These are phyloP conservation scores for Inonotus obliquus DNA, from an alignment of 1,284 basidiomycete genomes.

Conservation along the genomic window DNA sequence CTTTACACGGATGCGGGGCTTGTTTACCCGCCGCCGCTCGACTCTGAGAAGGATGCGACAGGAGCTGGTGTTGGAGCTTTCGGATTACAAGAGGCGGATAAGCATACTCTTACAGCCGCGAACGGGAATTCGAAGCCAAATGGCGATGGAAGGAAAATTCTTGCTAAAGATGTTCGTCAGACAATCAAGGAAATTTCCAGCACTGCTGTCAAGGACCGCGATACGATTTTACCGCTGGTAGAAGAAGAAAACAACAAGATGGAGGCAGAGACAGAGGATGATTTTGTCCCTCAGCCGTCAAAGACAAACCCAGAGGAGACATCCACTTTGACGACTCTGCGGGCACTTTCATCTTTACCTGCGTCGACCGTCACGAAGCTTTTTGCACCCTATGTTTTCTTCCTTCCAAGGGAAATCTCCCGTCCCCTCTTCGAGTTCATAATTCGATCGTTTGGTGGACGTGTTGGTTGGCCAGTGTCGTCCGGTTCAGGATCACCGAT, in stretches of 20 bases:
- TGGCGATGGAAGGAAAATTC: conserved; percentile 52
- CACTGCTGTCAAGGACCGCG: conserved; percentile 29
- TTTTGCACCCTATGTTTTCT: conserved; percentile 89
- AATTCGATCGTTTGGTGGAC: conserved; percentile 87
- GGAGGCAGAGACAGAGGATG: conserved; percentile 51
- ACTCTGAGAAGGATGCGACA: conserved; percentile 78
- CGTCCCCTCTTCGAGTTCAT: conserved; percentile 94
- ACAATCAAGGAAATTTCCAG: conserved; percentile 63
- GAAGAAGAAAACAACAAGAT: conserved; percentile 26
- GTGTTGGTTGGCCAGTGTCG: conserved; percentile 84
- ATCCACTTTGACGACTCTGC: conserved; percentile 71
- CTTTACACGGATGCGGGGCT: conserved; percentile 93
- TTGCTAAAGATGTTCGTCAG: conserved; percentile 66
- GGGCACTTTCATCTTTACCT: conserved; percentile 61
- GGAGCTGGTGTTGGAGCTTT: conserved; percentile 92
- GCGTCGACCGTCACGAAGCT: conserved; percentile 53
- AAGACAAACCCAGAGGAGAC: conserved; percentile 50
- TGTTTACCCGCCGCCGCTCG: conserved; percentile 92
- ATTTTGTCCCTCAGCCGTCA: conserved; percentile 65
- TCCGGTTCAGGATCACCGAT: conserved; percentile 83
- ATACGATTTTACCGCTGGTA: conserved; percentile 36
- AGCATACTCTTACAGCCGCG: conserved; percentile 26
- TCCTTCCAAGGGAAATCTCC: conserved; percentile 91
- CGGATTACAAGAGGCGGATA: conserved; percentile 58
- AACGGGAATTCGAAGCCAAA: conserved; percentile 42